These are phyloP conservation scores for Didymella arachidicola DNA, from an alignment of 2,329 filamentous ascomycete species.

Conservation along the genomic window DNA sequence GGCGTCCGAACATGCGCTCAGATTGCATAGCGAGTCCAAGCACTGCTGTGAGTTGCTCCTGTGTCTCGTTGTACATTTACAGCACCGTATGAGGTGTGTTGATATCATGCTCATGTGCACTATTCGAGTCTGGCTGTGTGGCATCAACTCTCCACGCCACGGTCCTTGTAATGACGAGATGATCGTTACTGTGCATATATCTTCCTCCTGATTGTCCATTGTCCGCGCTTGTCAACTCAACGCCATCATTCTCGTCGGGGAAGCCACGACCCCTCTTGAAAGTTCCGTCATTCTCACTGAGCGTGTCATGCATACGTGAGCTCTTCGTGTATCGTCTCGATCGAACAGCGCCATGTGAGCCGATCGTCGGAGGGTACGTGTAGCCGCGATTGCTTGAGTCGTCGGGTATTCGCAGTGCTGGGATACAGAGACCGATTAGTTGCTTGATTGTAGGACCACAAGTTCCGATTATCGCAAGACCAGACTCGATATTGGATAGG, in stretches of 20 bases:
- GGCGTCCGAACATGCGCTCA: no score
- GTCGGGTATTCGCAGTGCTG: slow-evolving; percentile 19
- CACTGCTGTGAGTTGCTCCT: not conserved
- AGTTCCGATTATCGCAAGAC: slow-evolving; percentile 27
- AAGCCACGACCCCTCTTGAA: not conserved
- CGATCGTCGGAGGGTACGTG: slow-evolving; percentile 8
- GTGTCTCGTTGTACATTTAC: not conserved
- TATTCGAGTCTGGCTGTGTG: slow-evolving; percentile 13
- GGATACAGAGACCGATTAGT: slow-evolving; percentile 27
- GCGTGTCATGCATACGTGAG: not conserved
- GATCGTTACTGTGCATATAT: not conserved
- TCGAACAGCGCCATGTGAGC: slow-evolving; percentile 5
- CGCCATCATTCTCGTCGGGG: not conserved
- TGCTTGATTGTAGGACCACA: slow-evolving; percentile 33
- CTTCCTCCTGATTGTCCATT: not conserved
- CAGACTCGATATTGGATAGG: slow-evolving; percentile 31
- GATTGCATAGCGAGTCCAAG: not conserved
- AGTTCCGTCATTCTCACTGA: not conserved
- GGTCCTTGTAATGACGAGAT: slow-evolving; percentile 18
- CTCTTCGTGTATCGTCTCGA: slow-evolving; percentile 8
- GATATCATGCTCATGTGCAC: slow-evolving; percentile 3
- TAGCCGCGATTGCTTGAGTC: slow-evolving; percentile 13
- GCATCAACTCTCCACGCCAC: slow-evolving; percentile 16
- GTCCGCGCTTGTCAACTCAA: slow-evolving; percentile 1
- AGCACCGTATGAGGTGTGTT: slow-evolving; percentile 10